phyloP scores from a whole-genome alignment of 2,329 filamentous ascomycete genomes.

The Exophiala alcalophila region DNA sequence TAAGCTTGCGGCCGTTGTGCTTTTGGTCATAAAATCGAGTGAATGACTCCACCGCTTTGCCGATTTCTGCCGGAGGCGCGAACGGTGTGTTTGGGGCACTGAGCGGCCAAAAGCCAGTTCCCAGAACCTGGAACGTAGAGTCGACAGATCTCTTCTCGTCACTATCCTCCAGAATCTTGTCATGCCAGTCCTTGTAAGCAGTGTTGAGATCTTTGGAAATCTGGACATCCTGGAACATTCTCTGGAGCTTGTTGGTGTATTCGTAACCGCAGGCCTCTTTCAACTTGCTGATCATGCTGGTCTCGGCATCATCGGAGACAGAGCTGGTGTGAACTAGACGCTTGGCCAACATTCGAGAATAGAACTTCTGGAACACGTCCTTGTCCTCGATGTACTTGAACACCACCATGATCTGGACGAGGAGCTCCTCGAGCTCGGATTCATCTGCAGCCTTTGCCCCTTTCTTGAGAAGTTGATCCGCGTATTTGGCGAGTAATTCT shows the following conservation, averaged over 20 bases:
- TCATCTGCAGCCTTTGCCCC: conserved; percentile 91
- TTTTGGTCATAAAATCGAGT: conserved; percentile 90
- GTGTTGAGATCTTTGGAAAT: conserved; percentile 96
- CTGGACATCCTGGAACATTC: conserved; percentile 99
- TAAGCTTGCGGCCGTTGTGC: conserved; percentile 92
- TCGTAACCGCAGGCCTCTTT: conserved; percentile 99
- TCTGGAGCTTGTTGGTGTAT: conserved; percentile 98
- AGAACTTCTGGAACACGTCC: conserved; percentile 99
- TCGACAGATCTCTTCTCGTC: conserved; percentile 70
- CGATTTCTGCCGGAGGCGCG: conserved; percentile 78
- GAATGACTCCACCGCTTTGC: conserved; percentile 85
- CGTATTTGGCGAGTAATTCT: conserved; percentile 91
- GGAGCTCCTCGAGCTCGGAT: conserved; percentile 81
- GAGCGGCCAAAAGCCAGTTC: conserved; percentile 96
- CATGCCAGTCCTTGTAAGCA: conserved; percentile 77
- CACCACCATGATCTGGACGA: conserved; percentile 95
- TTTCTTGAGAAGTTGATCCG: conserved; percentile 88
- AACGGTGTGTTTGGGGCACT: conserved; percentile 84
- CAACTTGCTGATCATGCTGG: conserved; percentile 98
- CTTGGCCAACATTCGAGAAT: conserved; percentile 92
- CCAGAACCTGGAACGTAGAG: conserved; percentile 86
- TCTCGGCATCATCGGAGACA: conserved; percentile 94
- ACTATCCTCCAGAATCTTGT: conserved; percentile 60
- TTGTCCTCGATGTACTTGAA: conserved; percentile 99
- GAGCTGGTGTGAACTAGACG: conserved; percentile 93